Evolutionary conservation across 257 asterid genomes (phyloP).

Genomic region (Craterostigma plantagineum): DNA sequence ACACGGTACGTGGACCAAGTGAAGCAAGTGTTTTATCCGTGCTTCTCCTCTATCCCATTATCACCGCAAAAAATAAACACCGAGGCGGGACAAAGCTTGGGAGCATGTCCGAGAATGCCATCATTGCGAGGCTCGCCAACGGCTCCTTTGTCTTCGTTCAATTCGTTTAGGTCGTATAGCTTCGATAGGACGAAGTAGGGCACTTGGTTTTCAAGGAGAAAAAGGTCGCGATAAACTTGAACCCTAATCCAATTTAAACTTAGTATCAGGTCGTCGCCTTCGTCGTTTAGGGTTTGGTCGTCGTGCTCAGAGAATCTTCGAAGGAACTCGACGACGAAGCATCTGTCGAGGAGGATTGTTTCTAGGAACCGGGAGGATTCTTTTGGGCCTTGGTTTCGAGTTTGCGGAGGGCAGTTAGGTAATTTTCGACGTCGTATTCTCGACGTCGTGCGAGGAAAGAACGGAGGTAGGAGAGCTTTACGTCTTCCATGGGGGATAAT

Average conservation of each 20-base stretch:
- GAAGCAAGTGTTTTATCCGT: too few species aligned
- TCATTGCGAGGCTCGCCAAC: conserved; percentile 14
- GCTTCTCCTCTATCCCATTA: too few species aligned
- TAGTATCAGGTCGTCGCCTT: conserved; percentile 11
- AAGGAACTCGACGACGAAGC: conserved; percentile 20
- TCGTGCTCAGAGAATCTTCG: conserved; percentile 5
- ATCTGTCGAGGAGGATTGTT: conserved; percentile 25
- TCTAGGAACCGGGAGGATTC: conserved; percentile 11
- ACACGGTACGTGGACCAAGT: too few species aligned
- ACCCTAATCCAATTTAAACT: conserved; percentile 8
- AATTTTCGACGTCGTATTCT: conserved; percentile 9
- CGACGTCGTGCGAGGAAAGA: conserved; percentile 11
- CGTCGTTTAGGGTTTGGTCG: conserved; percentile 4
- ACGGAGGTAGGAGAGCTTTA: conserved; percentile 17
- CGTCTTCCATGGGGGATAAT: conserved; percentile 17
- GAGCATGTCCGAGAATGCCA: too few species aligned
- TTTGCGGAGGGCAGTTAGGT: conserved; percentile 10
- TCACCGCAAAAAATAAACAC: too few species aligned
- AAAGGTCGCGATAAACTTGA: conserved; percentile 12
- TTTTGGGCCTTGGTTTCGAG: conserved; percentile 14
- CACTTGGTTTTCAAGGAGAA: conserved; percentile 29
- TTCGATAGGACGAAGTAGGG: conserved; percentile 22
- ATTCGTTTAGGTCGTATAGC: conserved; percentile 12
- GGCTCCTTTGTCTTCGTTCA: not conserved
- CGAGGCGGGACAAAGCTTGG: too few species aligned